Evolutionary conservation across 108 stramenopile genomes (phyloP).

Genomic region (Asterionellopsis glacialis): DNA sequence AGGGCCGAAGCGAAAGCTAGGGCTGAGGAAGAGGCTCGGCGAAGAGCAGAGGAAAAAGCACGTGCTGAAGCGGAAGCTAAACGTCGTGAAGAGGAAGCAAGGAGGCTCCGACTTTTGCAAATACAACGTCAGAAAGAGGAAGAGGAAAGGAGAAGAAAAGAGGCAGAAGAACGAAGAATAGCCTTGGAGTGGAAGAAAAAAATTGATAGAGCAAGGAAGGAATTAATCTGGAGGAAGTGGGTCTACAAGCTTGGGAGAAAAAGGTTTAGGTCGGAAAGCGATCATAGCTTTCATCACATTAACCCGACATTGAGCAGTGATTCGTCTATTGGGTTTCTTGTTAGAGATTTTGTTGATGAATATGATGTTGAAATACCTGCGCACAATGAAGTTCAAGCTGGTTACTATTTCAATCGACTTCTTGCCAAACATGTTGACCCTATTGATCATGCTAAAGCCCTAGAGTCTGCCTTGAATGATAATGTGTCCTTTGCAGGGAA

Average conservation of each 20-base stretch:
- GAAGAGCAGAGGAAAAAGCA: constrained; percentile 15
- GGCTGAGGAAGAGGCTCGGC: constrained; percentile 11
- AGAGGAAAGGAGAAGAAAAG: constrained; percentile 15
- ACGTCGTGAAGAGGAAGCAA: constrained; percentile 15
- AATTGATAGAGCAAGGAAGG: constrained; percentile 21
- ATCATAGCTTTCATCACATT: constrained; percentile 1
- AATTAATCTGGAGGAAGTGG: constrained; percentile 15
- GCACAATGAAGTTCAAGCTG: too few species aligned
- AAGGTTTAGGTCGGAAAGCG: background rate
- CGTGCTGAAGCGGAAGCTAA: constrained; percentile 13
- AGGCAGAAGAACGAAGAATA: constrained; percentile 16
- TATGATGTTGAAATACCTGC: too few species aligned
- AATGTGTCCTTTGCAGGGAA: background rate
- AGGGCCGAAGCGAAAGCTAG: constrained; percentile 11
- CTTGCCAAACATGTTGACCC: background rate
- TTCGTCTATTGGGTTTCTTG: background rate
- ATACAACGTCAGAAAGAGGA: background rate
- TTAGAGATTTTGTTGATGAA: background rate
- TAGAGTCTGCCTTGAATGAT: background rate
- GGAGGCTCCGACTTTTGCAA: background rate
- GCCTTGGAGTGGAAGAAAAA: constrained; percentile 18
- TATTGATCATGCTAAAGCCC: background rate
- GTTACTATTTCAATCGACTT: background rate
- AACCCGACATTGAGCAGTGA: constrained; percentile 24
- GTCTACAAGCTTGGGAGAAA: background rate